Percentiles rank a stretch among this genome's conserved stretches.
Conservation (phyloP, 2,329 filamentous ascomycete species). For the Cladosporium sp. region DNA sequence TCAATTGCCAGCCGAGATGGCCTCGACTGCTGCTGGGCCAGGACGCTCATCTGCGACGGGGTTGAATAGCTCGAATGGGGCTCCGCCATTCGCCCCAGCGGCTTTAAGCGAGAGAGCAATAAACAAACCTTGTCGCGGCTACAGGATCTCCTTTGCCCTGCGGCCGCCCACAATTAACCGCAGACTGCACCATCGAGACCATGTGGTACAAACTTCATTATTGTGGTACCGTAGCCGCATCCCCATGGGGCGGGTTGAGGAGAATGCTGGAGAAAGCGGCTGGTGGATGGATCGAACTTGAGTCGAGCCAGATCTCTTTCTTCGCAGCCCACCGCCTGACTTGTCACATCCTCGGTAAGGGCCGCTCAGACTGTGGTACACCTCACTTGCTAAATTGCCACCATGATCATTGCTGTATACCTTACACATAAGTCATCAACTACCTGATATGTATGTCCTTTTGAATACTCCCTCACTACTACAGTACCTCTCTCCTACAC, state of each 20-base stretch:
- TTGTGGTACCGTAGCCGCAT: not conserved
- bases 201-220: no score
- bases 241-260: slow-evolving; percentile 5
- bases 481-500: not conserved
- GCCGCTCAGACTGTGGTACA: not conserved
- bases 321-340: no score
- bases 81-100: slow-evolving; percentile 8
- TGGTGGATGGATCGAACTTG: no score
- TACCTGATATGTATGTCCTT: no score
- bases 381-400: no score
- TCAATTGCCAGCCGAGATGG: slow-evolving; percentile 13
- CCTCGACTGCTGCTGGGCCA: slow-evolving; percentile 6
- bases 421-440: no score
- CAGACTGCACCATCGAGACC: slow-evolving; percentile 2
- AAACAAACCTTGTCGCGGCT: not conserved
- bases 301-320: no score
- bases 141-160: no score
- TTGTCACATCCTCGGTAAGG: not conserved
- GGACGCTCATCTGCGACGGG: slow-evolving; percentile 2
- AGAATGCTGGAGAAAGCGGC: not conserved
- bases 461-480: no score
- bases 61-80: no score
- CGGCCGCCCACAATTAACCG: slow-evolving; percentile 9
- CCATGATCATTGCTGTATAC: no score
- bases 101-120: slow-evolving; percentile 9